Evolutionary conservation across 2,329 filamentous ascomycete species (phyloP).

Genomic region (Arachnomyces sp.): DNA sequence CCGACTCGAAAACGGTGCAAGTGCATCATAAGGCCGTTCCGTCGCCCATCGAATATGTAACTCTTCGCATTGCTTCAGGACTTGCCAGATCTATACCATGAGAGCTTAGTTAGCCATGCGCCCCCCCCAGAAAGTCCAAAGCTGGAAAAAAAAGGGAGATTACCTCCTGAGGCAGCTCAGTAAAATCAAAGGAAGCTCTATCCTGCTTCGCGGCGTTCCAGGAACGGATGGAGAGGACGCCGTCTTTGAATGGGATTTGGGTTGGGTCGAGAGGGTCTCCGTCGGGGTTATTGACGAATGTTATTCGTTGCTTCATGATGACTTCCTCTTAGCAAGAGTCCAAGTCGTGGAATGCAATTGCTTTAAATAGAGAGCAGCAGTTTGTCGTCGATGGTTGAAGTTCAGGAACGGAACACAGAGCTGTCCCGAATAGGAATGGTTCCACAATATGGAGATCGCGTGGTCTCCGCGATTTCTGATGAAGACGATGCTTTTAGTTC

Average conservation of each 20-base stretch:
- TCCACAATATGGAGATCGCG: slow-evolving; percentile 1
- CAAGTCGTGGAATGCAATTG: not conserved
- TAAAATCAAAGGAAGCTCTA: slow-evolving; percentile 61
- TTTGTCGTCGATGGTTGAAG: not conserved
- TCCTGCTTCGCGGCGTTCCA: slow-evolving; percentile 68
- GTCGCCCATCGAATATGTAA: slow-evolving; percentile 75
- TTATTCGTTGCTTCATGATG: slow-evolving; percentile 47
- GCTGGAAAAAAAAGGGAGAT: not conserved
- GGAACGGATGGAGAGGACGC: slow-evolving; percentile 48
- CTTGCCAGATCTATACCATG: slow-evolving; percentile 45
- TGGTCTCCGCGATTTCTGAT: no score
- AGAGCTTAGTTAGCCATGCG: not conserved
- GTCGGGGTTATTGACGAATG: slow-evolving; percentile 63
- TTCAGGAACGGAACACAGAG: not conserved
- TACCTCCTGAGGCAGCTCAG: slow-evolving; percentile 64
- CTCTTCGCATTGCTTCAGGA: slow-evolving; percentile 58
- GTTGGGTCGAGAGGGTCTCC: slow-evolving; percentile 53
- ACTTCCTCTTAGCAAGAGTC: not conserved
- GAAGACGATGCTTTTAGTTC: no score
- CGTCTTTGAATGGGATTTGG: slow-evolving; percentile 49
- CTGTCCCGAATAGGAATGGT: slow-evolving; percentile 5
- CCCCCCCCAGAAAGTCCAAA: not conserved
- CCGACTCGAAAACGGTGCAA: slow-evolving; percentile 65
- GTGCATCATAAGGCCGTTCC: slow-evolving; percentile 46
- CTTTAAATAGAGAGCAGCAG: no score